Base-by-base conservation (phyloP, 352 stramenopile species). In the Aphanomyces invadans region DNA sequence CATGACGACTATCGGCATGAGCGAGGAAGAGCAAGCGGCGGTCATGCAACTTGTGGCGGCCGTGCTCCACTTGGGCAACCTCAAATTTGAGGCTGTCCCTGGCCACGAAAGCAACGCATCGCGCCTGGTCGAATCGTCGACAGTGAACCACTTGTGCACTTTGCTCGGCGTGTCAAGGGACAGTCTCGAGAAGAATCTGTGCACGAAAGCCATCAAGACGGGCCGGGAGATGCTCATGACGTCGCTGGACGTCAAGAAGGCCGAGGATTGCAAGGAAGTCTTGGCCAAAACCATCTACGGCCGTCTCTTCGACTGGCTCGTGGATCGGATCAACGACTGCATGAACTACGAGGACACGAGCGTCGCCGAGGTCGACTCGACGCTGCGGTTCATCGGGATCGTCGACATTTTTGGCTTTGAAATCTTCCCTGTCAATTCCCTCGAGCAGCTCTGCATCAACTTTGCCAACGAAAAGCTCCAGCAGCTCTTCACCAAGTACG, bases 1-100 rank as follows among this genome's bases (percentile, higher is more conserved):
- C 7, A 96, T 97, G 86, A 81, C 76, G 1, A 86, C 74, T 31
- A 80, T 97, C 38, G 88, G 87, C 36, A 90, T 97, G 74, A 71
- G 67, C 11, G 26, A 67, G 23, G 80, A 88, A 3, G 85, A 97
- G 68, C 83, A 93, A 67, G 66, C 86, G 33, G 78, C 83, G 57
- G 81, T 97, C 1, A 83, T 95, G 75, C 77, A 79, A 23, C 76
- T 95, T 29, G 76, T 97, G 0, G 87, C 86, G 3, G 85, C 85
- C 0, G 86, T 97, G 11, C 65, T 97, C 10, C 82, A 92, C 66
- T 75, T 97, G 1, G 90, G 90, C 9, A 91, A 97, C 45, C 23
- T 96, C n/a, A 63, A 71, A 28, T 95, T 97, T 48, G 78, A 95
- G 28, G 74, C 90, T 23, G 29, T 57, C 21, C 49, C 49, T 15